Evolutionary conservation across 352 stramenopile genomes (phyloP), one percentile per base, ranked within the genome.

Genomic region (Elongisporangium anandrum): DNA sequence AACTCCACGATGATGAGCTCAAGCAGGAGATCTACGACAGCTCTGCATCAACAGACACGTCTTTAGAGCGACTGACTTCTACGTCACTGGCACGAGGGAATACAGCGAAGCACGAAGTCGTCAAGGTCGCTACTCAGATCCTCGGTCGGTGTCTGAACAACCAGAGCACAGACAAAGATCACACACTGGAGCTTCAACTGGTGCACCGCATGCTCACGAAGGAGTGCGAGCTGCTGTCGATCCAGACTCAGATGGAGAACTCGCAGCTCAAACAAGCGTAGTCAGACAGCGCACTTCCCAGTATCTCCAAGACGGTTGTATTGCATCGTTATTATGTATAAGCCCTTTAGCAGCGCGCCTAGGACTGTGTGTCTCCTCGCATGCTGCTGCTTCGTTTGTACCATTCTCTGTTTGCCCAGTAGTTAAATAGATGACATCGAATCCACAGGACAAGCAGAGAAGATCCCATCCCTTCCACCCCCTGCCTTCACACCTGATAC

Each of bases 201-300:
- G 65, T 71, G 24, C 62, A 73, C 49, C 69, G 65, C 56, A 73
- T 73, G 69, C 59, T 73, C 4, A 41, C 60, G n/a, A 76, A 76
- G 45, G 68, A 76, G 59, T 61, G 58, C 41, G 65, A 73, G 48
- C 51, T 73, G n/a, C 53, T 71, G 12, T 19, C 48, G n/a, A 47
- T 73, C 0, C 60, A 75, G 12, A 38, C 29, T 9, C 56, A 55
- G 53, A n/a, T 55, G 24, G 29, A 39, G 9, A 39, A 39, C 29
- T 7, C 29, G 13, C 29, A 34, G 24, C 3, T 8, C 4, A 34
- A 34, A 8, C 7, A 39, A 39, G 29, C 29, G 8, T 13, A 39
- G 29, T 13, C 29, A 39, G 6, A 7, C 24, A 8, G 24, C 24
- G 24, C 24, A 7, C 24, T 34, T 3, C 7, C 24, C 7, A 34